Evolutionary conservation across 2,329 filamentous ascomycete genomes (phyloP).

Genomic region (Blastomyces emzantsi): DNA sequence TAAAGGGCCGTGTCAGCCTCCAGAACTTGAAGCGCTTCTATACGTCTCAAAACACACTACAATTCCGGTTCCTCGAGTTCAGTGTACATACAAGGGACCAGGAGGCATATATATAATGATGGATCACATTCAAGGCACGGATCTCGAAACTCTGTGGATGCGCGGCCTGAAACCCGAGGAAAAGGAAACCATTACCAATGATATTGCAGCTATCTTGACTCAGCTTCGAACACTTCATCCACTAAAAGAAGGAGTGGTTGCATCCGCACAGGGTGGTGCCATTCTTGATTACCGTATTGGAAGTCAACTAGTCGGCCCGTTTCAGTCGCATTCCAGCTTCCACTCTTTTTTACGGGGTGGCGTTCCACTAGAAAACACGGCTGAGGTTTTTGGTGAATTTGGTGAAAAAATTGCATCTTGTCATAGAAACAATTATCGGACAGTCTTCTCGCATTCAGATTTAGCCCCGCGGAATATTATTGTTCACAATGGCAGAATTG

Average conservation of each 20-base stretch:
- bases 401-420: slow-evolving; percentile 14
- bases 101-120: slow-evolving; percentile 15
- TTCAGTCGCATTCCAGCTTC: slow-evolving; percentile 14
- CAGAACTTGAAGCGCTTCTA: slow-evolving; percentile 17
- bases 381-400: slow-evolving; percentile 13
- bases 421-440: slow-evolving; percentile 13
- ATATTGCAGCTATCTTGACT: slow-evolving; percentile 14
- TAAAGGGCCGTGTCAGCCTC: slow-evolving; percentile 14
- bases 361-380: slow-evolving; percentile 14
- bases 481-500: slow-evolving; percentile 17
- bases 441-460: slow-evolving; percentile 21
- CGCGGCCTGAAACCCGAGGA: slow-evolving; percentile 14
- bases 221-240: slow-evolving; percentile 15
- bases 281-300: slow-evolving; percentile 16
- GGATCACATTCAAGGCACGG: slow-evolving; percentile 12
- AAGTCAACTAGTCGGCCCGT: slow-evolving; percentile 14
- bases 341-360: slow-evolving; percentile 15
- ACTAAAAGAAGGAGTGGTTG: slow-evolving; percentile 12
- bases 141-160: slow-evolving; percentile 15
- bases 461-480: slow-evolving; percentile 22
- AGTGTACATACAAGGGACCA: slow-evolving; percentile 13
- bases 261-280: slow-evolving; percentile 12
- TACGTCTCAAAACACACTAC: slow-evolving; percentile 15
- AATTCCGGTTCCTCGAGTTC: slow-evolving; percentile 15
- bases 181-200: slow-evolving; percentile 13